Conservation (phyloP, 306 rosid genomes). For the Parietaria judaica region DNA sequence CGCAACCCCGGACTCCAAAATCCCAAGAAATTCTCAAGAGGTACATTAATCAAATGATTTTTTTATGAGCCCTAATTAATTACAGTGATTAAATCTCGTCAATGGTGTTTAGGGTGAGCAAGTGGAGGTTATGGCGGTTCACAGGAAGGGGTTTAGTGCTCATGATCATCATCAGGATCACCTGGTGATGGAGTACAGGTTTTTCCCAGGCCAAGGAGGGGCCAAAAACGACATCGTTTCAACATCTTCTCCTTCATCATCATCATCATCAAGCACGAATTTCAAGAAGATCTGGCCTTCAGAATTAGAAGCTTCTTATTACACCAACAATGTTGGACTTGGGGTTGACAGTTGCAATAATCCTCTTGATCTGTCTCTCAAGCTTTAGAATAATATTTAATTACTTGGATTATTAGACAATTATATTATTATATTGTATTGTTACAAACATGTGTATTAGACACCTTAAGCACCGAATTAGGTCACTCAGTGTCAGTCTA, state of each 20-base stretch:
- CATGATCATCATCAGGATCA: slow-evolving; percentile 12
- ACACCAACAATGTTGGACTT: slow-evolving; percentile 12
- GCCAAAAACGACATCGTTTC: slow-evolving; percentile 16
- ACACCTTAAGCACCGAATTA: too few species aligned
- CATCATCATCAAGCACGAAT: slow-evolving; percentile 21
- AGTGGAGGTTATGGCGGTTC: slow-evolving; percentile 65
- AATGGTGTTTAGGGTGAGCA: slow-evolving; percentile 21
- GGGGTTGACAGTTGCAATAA: slow-evolving; percentile 35
- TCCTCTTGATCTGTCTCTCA: slow-evolving; percentile 74
- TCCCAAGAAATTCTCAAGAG: neutral
- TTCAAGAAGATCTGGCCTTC: slow-evolving; percentile 29
- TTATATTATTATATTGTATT: too few species aligned
- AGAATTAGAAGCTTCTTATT: slow-evolving; percentile 47
- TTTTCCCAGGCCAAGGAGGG: slow-evolving; percentile 43
- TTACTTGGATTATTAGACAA: neutral
- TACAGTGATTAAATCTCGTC: neutral
- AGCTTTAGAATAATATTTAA: slow-evolving; percentile 37
- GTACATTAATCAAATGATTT: neutral
- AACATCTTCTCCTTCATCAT: neutral
- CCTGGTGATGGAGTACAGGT: slow-evolving; percentile 70
- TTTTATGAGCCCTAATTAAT: too few species aligned
- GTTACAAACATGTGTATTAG: too few species aligned
- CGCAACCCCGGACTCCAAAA: neutral
- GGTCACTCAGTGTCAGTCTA: too few species aligned
- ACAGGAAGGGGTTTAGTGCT: slow-evolving; percentile 36